Evolutionary conservation across 495 filamentous ascomycete genomes (phyloP).

Genomic region (Chlorociboria aeruginascens): DNA sequence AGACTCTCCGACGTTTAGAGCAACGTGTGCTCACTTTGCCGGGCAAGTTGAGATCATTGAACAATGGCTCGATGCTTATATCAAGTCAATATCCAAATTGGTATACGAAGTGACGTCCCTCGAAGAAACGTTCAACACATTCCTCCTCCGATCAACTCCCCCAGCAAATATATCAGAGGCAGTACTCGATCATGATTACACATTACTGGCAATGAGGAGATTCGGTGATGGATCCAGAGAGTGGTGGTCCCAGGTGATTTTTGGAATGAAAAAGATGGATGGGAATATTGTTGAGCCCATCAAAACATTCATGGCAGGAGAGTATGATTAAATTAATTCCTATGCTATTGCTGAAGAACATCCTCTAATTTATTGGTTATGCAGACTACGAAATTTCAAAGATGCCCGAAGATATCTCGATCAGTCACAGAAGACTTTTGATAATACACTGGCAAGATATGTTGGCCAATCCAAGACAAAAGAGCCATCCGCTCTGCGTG

Average conservation of each 20-base stretch:
- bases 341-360: not conserved
- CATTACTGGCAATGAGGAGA: conserved; percentile 69
- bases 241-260: conserved; percentile 69
- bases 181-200: conserved; percentile 90
- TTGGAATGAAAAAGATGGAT: conserved; percentile 63
- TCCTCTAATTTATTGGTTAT: conserved; percentile 2
- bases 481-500: conserved; percentile 77
- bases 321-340: conserved; percentile 23
- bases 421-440: conserved; percentile 70
- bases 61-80: conserved; percentile 83
- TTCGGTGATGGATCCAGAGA: conserved; percentile 77
- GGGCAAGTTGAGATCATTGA: conserved; percentile 90
- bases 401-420: conserved; percentile 68
- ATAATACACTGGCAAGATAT: conserved; percentile 68
- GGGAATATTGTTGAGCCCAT: conserved; percentile 69
- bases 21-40: conserved; percentile 74
- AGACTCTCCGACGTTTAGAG: conserved; percentile 91
- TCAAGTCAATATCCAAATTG: conserved; percentile 66
- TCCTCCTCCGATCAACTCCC: conserved; percentile 58
- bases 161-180: conserved; percentile 64
- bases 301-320: conserved; percentile 56
- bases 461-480: conserved; percentile 80
- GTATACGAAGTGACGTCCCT: conserved; percentile 57
- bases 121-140: conserved; percentile 58
- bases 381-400: conserved; percentile 36